Base-by-base conservation (phyloP, 2,329 filamentous ascomycete species). In the Cadophora sp. region DNA sequence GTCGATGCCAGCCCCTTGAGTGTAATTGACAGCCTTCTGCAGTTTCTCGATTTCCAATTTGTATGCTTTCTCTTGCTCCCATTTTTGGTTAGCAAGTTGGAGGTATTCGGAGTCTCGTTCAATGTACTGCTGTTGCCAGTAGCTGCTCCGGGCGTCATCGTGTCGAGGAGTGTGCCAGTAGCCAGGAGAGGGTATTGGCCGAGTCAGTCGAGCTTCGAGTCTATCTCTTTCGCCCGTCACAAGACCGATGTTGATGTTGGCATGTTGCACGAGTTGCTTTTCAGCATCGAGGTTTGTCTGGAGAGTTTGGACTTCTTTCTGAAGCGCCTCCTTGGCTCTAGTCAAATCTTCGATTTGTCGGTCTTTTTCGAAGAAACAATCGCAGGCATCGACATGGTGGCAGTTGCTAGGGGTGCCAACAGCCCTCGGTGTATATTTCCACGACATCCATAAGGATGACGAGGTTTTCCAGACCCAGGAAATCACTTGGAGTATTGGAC, bases 1-100 rank as follows among this genome's bases (percentile, higher is more conserved):
- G n/a, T 65, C 66, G 24, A 62, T 22, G 8, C 34, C 46, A 50
- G 50, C 62, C 7, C 66, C 58, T n/a, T 31, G 27, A 8, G 56
- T 56, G 48, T 61, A 65, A 26, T 65, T 62, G 19, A 65, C 22
- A 31, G 55, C 31, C 27, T 59, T 29, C 29, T 65, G 66, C 22
- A 68, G 62, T 5, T 24, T 62, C 8, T 62, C 62, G 8, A 68
- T 29, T n/a, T 43, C 34, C 7, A 26, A 46, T 40, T 55, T 48
- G 34, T 29, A 50, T 37, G 46, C 34, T 5, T 19, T 55, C 12
- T 61, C 34, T 50, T 26, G 29, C 29, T 48, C 34, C 11, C 29
- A 22, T 37, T 50, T 62, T 26, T 50, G 16, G 11, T 1, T 16
- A 2, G 12, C n/a, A 26, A 62, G 40, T 8, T 53, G 24, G 26